A percentile compares a stretch with the other conserved stretches of the same genome.
phyloP scores from a whole-genome alignment of 2,329 filamentous ascomycete genomes.

The Pestalotiopsis fici region DNA sequence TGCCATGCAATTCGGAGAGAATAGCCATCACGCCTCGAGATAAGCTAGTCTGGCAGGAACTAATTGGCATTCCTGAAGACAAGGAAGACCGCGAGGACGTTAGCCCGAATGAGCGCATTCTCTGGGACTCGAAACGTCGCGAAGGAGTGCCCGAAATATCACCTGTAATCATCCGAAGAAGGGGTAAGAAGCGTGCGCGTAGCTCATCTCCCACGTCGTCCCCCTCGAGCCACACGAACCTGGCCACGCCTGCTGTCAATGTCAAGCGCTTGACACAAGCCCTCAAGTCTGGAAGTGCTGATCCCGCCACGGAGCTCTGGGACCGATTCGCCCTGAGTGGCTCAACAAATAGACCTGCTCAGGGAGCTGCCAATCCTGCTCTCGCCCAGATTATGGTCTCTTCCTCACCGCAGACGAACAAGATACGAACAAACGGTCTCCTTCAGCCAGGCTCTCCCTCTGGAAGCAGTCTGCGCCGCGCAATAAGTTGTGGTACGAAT shows the following conservation, averaged over 20 bases:
- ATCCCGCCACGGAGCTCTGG: slow-evolving; percentile 77
- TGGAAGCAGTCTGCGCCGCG: slow-evolving; percentile 57
- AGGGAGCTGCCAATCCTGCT: slow-evolving; percentile 54
- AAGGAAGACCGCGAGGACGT: slow-evolving; percentile 45
- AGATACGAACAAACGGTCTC: slow-evolving; percentile 33
- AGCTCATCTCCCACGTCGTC: slow-evolving; percentile 76
- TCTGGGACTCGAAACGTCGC: slow-evolving; percentile 58
- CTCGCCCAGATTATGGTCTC: slow-evolving; percentile 69
- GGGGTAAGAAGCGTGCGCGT: slow-evolving; percentile 66
- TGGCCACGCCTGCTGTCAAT: slow-evolving; percentile 51
- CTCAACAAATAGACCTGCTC: slow-evolving; percentile 38
- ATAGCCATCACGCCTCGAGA: slow-evolving; percentile 49
- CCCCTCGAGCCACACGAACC: slow-evolving; percentile 50
- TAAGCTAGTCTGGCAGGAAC: slow-evolving; percentile 58
- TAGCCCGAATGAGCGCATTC: slow-evolving; percentile 62
- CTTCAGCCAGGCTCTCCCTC: slow-evolving; percentile 26
- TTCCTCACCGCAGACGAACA: slow-evolving; percentile 66
- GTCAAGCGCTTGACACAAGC: slow-evolving; percentile 58
- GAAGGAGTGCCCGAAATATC: slow-evolving; percentile 41
- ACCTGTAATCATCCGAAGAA: slow-evolving; percentile 49
- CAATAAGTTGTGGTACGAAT: slow-evolving; percentile 69
- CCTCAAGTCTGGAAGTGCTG: slow-evolving; percentile 67
- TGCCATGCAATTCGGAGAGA: slow-evolving; percentile 17
- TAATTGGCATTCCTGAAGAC: slow-evolving; percentile 48
- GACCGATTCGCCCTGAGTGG: slow-evolving; percentile 67